Evolutionary conservation across 441 rosid species (phyloP).

Genomic region (Euphorbia celastroides): DNA sequence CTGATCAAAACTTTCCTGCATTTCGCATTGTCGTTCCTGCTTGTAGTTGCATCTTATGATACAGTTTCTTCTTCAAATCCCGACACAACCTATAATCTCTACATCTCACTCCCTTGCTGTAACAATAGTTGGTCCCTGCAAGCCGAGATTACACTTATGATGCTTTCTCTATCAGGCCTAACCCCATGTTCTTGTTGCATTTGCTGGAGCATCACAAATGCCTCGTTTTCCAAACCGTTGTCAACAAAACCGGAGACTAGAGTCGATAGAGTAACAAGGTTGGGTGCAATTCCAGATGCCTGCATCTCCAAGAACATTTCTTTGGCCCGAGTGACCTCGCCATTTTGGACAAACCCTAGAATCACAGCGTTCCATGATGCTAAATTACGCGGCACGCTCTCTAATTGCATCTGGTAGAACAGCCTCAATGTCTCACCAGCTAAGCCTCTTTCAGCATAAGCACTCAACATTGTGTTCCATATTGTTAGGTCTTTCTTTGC

Average conservation of each 20-base stretch:
- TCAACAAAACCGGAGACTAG: constrained; percentile 55
- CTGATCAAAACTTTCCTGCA: constrained; percentile 53
- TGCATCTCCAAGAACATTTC: constrained; percentile 65
- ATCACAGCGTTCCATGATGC: constrained; percentile 66
- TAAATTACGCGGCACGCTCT: constrained; percentile 53
- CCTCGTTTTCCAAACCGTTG: constrained; percentile 37
- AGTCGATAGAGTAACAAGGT: constrained; percentile 46
- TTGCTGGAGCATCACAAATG: constrained; percentile 61
- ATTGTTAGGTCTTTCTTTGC: constrained; percentile 40
- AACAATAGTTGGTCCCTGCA: no score
- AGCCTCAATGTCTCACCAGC: constrained; percentile 59
- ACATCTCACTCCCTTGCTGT: neutral
- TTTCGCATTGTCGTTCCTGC: constrained; percentile 36
- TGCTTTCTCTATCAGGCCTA: no score
- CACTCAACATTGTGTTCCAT: constrained; percentile 64
- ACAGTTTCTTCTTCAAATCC: no score
- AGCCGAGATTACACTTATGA: no score
- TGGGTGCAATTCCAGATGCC: constrained; percentile 40
- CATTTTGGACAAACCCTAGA: constrained; percentile 46
- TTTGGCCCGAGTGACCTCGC: constrained; percentile 48
- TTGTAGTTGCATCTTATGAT: neutral
- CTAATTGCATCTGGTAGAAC: constrained; percentile 73
- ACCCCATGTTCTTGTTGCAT: constrained; percentile 31
- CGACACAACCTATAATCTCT: no score
- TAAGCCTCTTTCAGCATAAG: constrained; percentile 53